Evolutionary conservation across 306 rosid genomes (phyloP).

Genomic region (Biancaea sappan): DNA sequence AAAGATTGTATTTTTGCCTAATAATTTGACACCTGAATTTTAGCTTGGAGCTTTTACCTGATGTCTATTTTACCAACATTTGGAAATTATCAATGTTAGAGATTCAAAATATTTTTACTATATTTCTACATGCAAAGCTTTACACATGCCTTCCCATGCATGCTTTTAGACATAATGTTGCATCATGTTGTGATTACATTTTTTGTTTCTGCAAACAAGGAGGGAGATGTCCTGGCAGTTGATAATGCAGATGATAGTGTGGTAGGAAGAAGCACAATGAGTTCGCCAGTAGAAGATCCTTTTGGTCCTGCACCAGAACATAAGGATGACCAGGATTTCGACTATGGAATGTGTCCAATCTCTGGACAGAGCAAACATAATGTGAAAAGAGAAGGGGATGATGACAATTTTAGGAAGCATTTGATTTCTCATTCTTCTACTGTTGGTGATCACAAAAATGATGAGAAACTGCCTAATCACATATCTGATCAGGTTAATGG

Average conservation of each 20-base stretch:
- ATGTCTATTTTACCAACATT: not conserved
- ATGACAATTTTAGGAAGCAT: constrained; percentile 49
- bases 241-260: constrained; percentile 36
- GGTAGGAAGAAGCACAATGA: constrained; percentile 41
- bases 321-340: constrained; percentile 46
- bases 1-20: constrained; percentile 15
- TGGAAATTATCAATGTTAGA: constrained; percentile 1
- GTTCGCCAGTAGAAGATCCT: constrained; percentile 47
- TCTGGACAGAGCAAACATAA: constrained; percentile 47
- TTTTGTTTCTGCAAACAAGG: constrained; percentile 59
- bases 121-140: constrained; percentile 18
- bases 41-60: constrained; percentile 1
- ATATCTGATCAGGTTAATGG: constrained; percentile 53
- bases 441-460: constrained; percentile 46
- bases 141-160: constrained; percentile 16
- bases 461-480: constrained; percentile 48
- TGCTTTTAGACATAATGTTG: constrained; percentile 34
- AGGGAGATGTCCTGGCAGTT: constrained; percentile 46
- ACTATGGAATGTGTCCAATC: constrained; percentile 39
- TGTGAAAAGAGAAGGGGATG: constrained; percentile 53
- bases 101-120: constrained; percentile 28
- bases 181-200: constrained; percentile 41
- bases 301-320: constrained; percentile 45
- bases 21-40: constrained; percentile 26
- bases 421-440: constrained; percentile 53